Evolutionary conservation across 192 early-diverging fungal species (phyloP).

Genomic region (Gaertneriomyces semiglobifer): DNA sequence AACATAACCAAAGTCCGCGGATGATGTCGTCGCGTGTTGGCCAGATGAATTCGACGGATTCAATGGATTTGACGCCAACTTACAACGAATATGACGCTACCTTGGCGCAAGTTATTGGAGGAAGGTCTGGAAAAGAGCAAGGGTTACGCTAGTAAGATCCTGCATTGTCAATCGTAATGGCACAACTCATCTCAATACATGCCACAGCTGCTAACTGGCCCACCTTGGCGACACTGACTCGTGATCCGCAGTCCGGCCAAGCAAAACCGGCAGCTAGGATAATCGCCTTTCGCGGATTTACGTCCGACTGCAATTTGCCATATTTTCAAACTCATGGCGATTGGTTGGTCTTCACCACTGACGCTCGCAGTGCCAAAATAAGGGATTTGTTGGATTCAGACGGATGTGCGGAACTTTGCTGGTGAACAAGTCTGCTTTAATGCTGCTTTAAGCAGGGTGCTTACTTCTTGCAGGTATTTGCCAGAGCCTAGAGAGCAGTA

Average conservation of each 20-base stretch:
- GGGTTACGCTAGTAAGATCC: neutral
- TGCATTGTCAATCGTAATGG: neutral
- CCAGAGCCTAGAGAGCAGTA: conserved; percentile 13
- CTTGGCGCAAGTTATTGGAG: neutral
- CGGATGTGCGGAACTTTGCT: conserved; percentile 8
- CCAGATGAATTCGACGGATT: no score
- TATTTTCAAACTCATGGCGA: conserved; percentile 1
- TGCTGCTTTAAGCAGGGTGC: neutral
- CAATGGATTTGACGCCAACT: no score
- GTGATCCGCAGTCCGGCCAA: no score
- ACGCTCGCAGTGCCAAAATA: conserved; percentile 20
- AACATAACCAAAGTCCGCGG: no score
- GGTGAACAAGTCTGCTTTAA: neutral
- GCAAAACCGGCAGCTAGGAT: conserved; percentile 1
- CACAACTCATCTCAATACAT: neutral
- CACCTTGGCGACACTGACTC: conserved; percentile 5
- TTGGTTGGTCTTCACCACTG: conserved; percentile 15
- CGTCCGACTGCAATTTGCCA: neutral
- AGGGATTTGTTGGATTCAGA: neutral
- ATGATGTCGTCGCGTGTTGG: no score
- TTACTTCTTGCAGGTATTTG: conserved; percentile 8
- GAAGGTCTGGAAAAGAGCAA: neutral
- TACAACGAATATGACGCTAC: neutral
- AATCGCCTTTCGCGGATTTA: conserved; percentile 10
- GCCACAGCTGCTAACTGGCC: conserved; percentile 9